Conservation (phyloP, 768 basidiomycete species). For the Sporobolomyces roseus region DNA sequence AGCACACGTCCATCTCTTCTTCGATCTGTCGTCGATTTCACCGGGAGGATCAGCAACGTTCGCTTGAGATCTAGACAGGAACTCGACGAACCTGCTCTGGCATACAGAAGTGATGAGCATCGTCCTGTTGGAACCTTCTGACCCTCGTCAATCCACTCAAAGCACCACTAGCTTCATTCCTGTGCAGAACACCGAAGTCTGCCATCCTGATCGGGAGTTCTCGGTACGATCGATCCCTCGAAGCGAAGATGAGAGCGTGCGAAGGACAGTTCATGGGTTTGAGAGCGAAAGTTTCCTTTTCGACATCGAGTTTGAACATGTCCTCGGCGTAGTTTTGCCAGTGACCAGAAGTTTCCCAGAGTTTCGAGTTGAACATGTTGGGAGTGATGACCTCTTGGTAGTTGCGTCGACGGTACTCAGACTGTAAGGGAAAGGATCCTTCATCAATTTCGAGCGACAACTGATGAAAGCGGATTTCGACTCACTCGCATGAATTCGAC, state of each 20-base stretch:
- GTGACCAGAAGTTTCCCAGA: constrained; percentile 98
- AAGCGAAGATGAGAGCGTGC: constrained; percentile 92
- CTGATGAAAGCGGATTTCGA: not conserved
- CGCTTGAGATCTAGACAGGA: not conserved
- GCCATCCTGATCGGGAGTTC: constrained; percentile 97
- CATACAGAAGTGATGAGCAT: constrained; percentile 98
- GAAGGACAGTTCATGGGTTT: constrained; percentile 96
- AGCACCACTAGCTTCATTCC: constrained; percentile 94
- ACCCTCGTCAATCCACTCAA: constrained; percentile 89
- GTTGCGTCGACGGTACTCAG: constrained; percentile 89
- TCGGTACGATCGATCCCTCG: constrained; percentile 85
- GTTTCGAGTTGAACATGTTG: constrained; percentile 91
- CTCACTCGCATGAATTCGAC: constrained; percentile 83
- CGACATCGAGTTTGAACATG: constrained; percentile 91
- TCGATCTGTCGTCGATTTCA: constrained; percentile 59
- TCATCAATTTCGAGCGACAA: not conserved
- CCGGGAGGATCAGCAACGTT: not conserved
- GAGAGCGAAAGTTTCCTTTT: constrained; percentile 92
- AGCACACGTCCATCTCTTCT: constrained; percentile 76
- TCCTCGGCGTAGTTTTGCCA: constrained; percentile 98
- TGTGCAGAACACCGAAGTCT: constrained; percentile 94
- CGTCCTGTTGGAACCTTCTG: constrained; percentile 92
- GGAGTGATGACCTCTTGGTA: constrained; percentile 98
- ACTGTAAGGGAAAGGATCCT: constrained; percentile 52
- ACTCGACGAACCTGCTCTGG: constrained; percentile 63